phyloP scores from a whole-genome alignment of 2,329 filamentous ascomycete species.

The Triangularia verruculosa region DNA sequence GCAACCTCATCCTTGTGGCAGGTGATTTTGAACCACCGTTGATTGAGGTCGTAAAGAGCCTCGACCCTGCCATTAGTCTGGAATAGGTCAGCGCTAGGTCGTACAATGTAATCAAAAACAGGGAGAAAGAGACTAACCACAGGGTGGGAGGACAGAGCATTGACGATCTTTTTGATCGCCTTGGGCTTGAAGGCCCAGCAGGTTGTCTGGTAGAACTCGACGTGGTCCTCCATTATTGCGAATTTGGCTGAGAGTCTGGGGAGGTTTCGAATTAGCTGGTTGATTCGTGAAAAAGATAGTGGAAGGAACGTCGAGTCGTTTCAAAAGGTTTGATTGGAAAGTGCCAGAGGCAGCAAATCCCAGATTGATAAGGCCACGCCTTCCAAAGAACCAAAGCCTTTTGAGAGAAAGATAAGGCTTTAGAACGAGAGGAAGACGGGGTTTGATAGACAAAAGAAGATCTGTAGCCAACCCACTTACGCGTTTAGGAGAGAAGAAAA shows the following conservation, averaged over 20 bases:
- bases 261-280: neutral
- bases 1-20: conserved; percentile 18
- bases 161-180: conserved; percentile 25
- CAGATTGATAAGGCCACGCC: too few species aligned
- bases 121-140: conserved; percentile 17
- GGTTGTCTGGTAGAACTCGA: conserved; percentile 29
- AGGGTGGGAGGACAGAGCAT: conserved; percentile 14
- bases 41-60: conserved; percentile 27
- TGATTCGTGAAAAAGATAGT: neutral
- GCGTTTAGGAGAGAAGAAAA: too few species aligned
- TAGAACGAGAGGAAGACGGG: too few species aligned
- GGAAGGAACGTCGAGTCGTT: neutral
- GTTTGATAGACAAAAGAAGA: too few species aligned
- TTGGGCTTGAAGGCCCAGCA: conserved; percentile 30
- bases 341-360: neutral
- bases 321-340: neutral
- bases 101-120: neutral
- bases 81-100: neutral
- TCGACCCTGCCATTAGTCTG: conserved; percentile 7
- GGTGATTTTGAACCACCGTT: conserved; percentile 28
- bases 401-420: too few species aligned
- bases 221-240: neutral
- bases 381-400: neutral
- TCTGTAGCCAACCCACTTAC: too few species aligned
- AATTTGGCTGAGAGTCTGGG: neutral